Evolutionary conservation across 2,329 filamentous ascomycete genomes (phyloP).

Genomic region (Colletotrichum lentis): DNA sequence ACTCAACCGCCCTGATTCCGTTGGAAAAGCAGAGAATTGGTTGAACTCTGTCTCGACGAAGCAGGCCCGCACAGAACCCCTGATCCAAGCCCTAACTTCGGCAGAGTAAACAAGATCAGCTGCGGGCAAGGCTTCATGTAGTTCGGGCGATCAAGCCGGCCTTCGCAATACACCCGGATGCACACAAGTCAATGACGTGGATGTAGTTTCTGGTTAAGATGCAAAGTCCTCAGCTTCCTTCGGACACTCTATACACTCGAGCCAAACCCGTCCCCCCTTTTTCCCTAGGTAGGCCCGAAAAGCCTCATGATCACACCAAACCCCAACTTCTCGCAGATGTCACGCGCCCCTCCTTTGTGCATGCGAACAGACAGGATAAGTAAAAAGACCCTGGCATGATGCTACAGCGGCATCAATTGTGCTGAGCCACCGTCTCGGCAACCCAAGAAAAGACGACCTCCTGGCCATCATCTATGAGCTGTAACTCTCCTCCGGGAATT

Average conservation of each 20-base stretch:
- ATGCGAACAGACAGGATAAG: neutral
- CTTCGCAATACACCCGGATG: neutral
- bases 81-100: neutral
- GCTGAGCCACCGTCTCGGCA: neutral
- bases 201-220: slow-evolving; percentile 26
- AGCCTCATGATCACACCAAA: neutral
- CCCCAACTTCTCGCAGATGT: neutral
- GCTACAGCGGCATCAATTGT: neutral
- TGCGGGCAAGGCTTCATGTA: neutral
- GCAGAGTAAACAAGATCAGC: neutral
- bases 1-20: no score
- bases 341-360: neutral
- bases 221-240: slow-evolving; percentile 24
- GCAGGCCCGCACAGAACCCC: neutral
- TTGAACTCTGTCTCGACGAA: slow-evolving; percentile 4
- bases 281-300: neutral
- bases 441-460: slow-evolving; percentile 14
- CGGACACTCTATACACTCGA: slow-evolving; percentile 31
- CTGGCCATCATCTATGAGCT: slow-evolving; percentile 32
- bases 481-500: slow-evolving; percentile 13
- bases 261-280: slow-evolving; percentile 15
- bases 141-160: neutral
- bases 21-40: slow-evolving; percentile 2
- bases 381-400: neutral
- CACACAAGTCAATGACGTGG: neutral